Percentiles rank a stretch among this genome's conserved stretches.
These are phyloP conservation scores for Lobosporangium transversale DNA, from an alignment of 192 early-diverging fungal species.

Conservation along the genomic window DNA sequence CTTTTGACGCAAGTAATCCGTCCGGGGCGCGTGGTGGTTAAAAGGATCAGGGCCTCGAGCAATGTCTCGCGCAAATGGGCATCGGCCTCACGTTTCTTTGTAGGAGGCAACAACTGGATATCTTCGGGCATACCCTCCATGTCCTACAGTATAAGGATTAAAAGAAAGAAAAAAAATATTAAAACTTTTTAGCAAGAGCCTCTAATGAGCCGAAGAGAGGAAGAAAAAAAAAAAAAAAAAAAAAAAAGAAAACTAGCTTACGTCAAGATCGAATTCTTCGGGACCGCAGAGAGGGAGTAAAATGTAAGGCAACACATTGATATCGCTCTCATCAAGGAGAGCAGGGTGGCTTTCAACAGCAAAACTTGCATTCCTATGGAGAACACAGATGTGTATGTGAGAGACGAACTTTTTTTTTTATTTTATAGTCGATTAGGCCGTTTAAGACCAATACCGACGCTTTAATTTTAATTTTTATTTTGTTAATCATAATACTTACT, in stretches of 20 bases:
- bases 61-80: constrained; percentile 75
- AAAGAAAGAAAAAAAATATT: not conserved
- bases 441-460: constrained; percentile 6
- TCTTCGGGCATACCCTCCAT: constrained; percentile 95
- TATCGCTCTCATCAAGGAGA: constrained; percentile 73
- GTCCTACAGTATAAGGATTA: constrained; percentile 57
- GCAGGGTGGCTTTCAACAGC: constrained; percentile 72
- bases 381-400: not conserved
- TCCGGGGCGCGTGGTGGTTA: constrained; percentile 79
- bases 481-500: constrained; percentile 76
- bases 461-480: not conserved
- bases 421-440: no score
- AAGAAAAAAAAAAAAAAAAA: constrained; percentile 17
- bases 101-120: constrained; percentile 82
- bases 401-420: no score
- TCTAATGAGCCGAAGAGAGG: not conserved
- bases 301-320: constrained; percentile 88
- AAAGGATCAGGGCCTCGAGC: constrained; percentile 82
- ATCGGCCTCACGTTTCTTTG: constrained; percentile 89
- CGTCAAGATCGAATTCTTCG: constrained; percentile 91
- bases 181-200: not conserved
- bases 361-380: constrained; percentile 80
- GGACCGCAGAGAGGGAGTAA: constrained; percentile 91
- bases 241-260: constrained; percentile 27
- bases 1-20: constrained; percentile 83